A percentile compares a stretch with the other conserved stretches of the same genome.
phyloP scores from a whole-genome alignment of 1,139 yeast species.

The Arxiozyma heterogenica region DNA sequence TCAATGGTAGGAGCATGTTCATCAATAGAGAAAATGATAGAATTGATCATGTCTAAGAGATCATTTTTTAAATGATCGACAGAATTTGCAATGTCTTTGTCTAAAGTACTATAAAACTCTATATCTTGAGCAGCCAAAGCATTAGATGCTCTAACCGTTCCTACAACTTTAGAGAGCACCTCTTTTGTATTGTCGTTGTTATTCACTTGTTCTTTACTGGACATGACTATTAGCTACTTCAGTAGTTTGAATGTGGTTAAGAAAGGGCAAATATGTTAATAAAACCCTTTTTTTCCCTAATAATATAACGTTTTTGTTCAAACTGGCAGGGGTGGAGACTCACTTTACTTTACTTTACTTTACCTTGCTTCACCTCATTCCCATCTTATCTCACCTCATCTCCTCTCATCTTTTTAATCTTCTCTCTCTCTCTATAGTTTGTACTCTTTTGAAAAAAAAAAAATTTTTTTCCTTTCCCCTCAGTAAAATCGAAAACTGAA shows the following conservation, averaged over 20 bases:
- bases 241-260: not conserved
- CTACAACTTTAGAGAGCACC: constrained; percentile 36
- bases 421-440: not conserved
- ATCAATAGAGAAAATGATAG: constrained; percentile 40
- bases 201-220: constrained; percentile 4
- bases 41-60: constrained; percentile 47
- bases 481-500: not conserved
- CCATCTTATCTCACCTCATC: not conserved
- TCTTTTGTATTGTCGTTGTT: constrained; percentile 4
- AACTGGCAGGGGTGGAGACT: no score
- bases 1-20: constrained; percentile 29
- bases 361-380: no score
- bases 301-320: not conserved
- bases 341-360: no score
- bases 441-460: not conserved
- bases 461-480: no score
- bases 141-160: constrained; percentile 59
- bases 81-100: constrained; percentile 38
- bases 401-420: not conserved
- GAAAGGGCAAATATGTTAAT: not conserved
- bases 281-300: not conserved
- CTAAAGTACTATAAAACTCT: constrained; percentile 63
- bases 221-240: not conserved
- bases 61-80: constrained; percentile 39
- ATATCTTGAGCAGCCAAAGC: constrained; percentile 76